A percentile compares a stretch with the other conserved stretches of the same genome.
Conservation (phyloP, 495 filamentous ascomycete species). For the Tetracladium setigerum region DNA sequence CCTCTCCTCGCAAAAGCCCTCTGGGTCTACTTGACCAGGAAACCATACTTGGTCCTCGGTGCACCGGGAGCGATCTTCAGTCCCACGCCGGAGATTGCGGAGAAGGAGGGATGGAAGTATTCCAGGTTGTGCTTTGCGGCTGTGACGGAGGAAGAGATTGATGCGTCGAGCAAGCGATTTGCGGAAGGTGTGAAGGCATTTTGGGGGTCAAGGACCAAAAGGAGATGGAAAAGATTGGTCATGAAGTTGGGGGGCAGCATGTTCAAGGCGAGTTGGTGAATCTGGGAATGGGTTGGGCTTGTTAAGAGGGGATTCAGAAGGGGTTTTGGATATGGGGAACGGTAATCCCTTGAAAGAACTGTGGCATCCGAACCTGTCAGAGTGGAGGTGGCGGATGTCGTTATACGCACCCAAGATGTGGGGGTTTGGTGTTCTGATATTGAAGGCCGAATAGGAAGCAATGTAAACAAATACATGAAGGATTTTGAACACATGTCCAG, state of each 20-base stretch:
- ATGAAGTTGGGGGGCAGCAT: neutral
- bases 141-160: constrained; percentile 60
- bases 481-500: no score
- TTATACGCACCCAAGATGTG: no score
- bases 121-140: constrained; percentile 84
- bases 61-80: constrained; percentile 65
- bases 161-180: constrained; percentile 49
- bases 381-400: no score
- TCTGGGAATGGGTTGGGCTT: constrained; percentile 16
- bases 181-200: constrained; percentile 62
- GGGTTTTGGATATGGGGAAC: no score
- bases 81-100: constrained; percentile 47
- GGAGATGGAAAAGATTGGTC: constrained; percentile 45
- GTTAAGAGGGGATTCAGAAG: neutral
- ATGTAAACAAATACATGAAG: no score
- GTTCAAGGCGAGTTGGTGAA: constrained; percentile 11
- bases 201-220: constrained; percentile 61
- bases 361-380: no score
- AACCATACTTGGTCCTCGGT: constrained; percentile 58
- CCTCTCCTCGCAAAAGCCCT: constrained; percentile 48
- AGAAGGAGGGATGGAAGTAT: constrained; percentile 51
- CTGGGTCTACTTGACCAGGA: constrained; percentile 64
- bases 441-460: no score
- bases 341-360: no score
- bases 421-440: no score